Base-by-base conservation (phyloP, 2,329 filamentous ascomycete genomes). In the Mariannaea elegans region DNA sequence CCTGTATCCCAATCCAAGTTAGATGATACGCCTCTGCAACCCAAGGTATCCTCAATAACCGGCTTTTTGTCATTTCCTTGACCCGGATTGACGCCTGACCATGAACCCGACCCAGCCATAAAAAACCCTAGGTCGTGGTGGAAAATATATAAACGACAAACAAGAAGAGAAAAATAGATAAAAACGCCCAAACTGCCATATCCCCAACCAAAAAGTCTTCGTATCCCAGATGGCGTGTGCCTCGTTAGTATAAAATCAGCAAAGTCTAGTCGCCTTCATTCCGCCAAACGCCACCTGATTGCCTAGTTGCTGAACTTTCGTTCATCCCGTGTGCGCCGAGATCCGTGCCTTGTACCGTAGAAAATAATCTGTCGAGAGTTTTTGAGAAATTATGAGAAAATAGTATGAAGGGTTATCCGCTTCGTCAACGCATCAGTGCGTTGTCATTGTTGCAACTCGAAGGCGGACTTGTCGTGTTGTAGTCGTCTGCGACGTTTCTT, bases 231-330 rank as follows among this genome's bases (percentile, higher is more conserved):
- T 58, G 61, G 61, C 49, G 55, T 44, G 59, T 63, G 65, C 57
- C 55, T 66, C 65, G 55, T 62, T 61, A 38, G 18, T 64, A 45
- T 64, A 67, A 65, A 68, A 69, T 63, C 44, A 47, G 7, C 14
- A 36, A 50, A 23, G 29, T 57, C 52, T 61, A 61, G 41, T 38
- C 14, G 36, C 18, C 50, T 50, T 32, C 56, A 51, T 59, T 42
- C 52, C 42, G 52, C 61, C 39, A 39, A 68, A 69, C 65, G 64
- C 67, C 67, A 59, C 27, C 44, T 34, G 36, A 39, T 14, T 48
- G n/a, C 55, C 21, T 42, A 63, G 59, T 53, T 51, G 47, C 59
- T 27, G 54, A 51, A 27, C 29, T 42, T 24, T 47, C 55, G 29
- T 52, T 47, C 38, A 42, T 24, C 13, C 39, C 39, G 21, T 62